Base-by-base conservation (phyloP, 2,329 filamentous ascomycete species). In the Pseudocercospora ulei region DNA sequence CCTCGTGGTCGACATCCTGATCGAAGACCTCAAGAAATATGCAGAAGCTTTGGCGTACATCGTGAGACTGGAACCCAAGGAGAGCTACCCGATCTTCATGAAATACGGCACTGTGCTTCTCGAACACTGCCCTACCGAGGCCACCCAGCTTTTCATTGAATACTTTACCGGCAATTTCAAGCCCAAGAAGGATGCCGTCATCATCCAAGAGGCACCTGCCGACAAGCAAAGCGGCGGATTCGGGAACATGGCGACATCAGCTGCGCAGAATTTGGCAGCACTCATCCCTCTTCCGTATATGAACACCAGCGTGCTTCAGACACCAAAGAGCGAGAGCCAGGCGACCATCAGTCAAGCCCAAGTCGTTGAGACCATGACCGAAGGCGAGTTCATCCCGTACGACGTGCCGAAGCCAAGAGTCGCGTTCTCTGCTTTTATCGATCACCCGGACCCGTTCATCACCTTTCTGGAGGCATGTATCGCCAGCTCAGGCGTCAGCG, bases 371-470 rank as follows among this genome's bases (percentile, higher is more conserved):
- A 76, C 51, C 57, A 73, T 47, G 54, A 71, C 44, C 59, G 76
- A 64, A 35, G 68, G 69, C 19, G 61, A 66, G 1, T 61, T 64
- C 4, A 60, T 68, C 16, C 71, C 75, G 48, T 98, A 98, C 61
- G 76, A 75, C 3, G 71, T 82, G 2, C 88, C 90, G 0, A 81
- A 80, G 41, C 88, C 90, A 3, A 71, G 88, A 44, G 86, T 80
- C 1, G 88, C 90, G 0, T 98, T 98, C 55, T 95, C 90, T 1
- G 88, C 84, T 0, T 98, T 98, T 55, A 87, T 98, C 43, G 88
- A 95, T 54, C 87, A 95, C 56, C 75, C 90, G 0, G 76, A 87
- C 41, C 79, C 95, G 55, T 96, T 98, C 53, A 88, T 96, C 46
- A 68, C 77, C 9, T 98, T 98, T 57, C 69, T 98, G 0, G 88